A percentile compares a stretch with the other conserved stretches of the same genome.
Evolutionary conservation across 2,329 filamentous ascomycete species (phyloP).

Genomic region (Thelonectria blattea): DNA sequence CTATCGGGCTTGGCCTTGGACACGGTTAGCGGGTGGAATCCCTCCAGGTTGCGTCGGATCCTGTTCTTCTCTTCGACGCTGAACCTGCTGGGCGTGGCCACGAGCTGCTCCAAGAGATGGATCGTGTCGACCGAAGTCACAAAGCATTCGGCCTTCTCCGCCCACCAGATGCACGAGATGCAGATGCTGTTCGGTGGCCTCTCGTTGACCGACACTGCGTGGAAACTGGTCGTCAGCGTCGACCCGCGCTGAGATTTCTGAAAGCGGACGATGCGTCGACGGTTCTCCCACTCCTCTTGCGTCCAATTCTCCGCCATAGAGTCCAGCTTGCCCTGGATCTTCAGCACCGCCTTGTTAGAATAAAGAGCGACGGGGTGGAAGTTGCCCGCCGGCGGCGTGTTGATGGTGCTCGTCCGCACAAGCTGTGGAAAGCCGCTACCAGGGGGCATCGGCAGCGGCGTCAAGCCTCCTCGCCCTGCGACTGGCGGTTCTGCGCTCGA

Average conservation of each 20-base stretch:
- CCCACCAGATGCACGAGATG: slow-evolving; percentile 98
- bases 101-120: slow-evolving; percentile 87
- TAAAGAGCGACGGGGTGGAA: slow-evolving; percentile 85
- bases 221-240: slow-evolving; percentile 81
- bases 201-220: slow-evolving; percentile 78
- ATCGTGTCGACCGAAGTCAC: slow-evolving; percentile 98
- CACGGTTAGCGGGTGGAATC: slow-evolving; percentile 89
- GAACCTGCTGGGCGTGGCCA: slow-evolving; percentile 77
- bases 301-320: slow-evolving; percentile 86
- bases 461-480: slow-evolving; percentile 52
- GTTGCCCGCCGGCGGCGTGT: slow-evolving; percentile 45
- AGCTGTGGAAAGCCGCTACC: slow-evolving; percentile 53
- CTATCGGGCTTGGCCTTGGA: slow-evolving; percentile 92
- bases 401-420: slow-evolving; percentile 62
- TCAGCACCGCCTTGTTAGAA: slow-evolving; percentile 82
- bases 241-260: slow-evolving; percentile 81
- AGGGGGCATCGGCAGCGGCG: slow-evolving; percentile 56
- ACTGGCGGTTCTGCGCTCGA: slow-evolving; percentile 52
- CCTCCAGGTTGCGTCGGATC: slow-evolving; percentile 93
- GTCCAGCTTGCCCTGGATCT: slow-evolving; percentile 84
- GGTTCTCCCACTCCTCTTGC: slow-evolving; percentile 77
- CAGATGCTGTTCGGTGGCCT: slow-evolving; percentile 85
- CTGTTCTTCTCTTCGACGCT: slow-evolving; percentile 98
- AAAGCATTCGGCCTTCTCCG: slow-evolving; percentile 86
- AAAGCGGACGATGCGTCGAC: slow-evolving; percentile 88